Base-by-base conservation (phyloP, 208 protist species). In the Trypanosoma theileri region DNA sequence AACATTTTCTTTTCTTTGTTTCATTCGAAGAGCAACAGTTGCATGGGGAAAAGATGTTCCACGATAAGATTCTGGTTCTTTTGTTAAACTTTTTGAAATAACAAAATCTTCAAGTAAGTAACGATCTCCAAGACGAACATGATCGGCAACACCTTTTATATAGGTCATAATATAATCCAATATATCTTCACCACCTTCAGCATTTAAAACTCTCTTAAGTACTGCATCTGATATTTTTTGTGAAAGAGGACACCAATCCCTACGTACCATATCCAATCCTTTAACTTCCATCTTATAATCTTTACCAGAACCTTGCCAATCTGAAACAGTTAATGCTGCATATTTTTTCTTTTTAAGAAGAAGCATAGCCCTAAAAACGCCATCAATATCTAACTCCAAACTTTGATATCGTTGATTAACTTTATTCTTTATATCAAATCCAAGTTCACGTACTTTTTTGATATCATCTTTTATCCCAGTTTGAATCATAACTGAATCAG, bases 401-500 rank as follows among this genome's bases (percentile, higher is more conserved):
- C 92, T 93, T 66, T 90, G 86, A 81, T 99, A 99, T 31, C 76
- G 73, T 75, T 98, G 93, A 85, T 99, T 99, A 40, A 99, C 93
- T 63, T 94, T 91, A 50, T 86, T 81, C 73, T 98, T 98, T 51
- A 99, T 74, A 42, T 95, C 79, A 17, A 85, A 63, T 44, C 91
- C 98, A 40, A 98, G 84, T 31, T 94, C 84, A n/a, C 88, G 77
- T 21, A 97, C 96, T 7, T 86, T 82, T 46, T 75, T 77, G 58
- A 97, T 88, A 60, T 95, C 83, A 69, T 82, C 92, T 57, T 82
- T 91, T 56, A 96, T 95, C 55, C 88, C 81, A 0, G 98, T 99
- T 78, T 99, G 92, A 72, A 99, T 95, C 98, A 99, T 99, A 14
- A 99, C 93, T 10, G 98, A 99, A 80, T 99, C 99, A 9, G 99